Base-by-base conservation (phyloP, 805 yeast species). In the Pichia eremophila region DNA sequence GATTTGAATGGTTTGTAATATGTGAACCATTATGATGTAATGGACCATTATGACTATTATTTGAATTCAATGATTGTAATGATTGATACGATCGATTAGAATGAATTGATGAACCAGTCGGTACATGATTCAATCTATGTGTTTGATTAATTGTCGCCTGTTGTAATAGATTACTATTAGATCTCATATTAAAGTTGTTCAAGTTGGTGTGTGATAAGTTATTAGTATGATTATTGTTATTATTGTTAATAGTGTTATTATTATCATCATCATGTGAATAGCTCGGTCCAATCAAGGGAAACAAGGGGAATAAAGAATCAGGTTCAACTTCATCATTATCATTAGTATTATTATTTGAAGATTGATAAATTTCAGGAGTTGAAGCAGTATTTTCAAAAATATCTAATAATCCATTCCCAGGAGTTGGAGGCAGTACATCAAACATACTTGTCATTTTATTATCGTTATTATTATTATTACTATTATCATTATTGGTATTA, bases 401-500 rank as follows among this genome's bases (percentile, higher is more conserved):
- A 43, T 63, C 68, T 34, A 64, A 44, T 31, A 64, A 54, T 9
- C 68, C 68, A 41, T 53, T 56, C 12, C 66, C 67, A 4, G 65
- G 54, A 18, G 55, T 41, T 18, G 63, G 62, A 37, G 54, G 46
- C 8, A 52, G 51, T 4, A 55, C 40, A 29, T 55, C 60, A 43
- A 51, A 59, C 14, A 53, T 39, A 22, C 6, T 22, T 22, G 25
- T 7, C 25, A 22, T 22, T 22, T 22, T 22, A 22, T 22, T 22
- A 22, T 22, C 34, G 32, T 15, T 39, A 44, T n/a, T 41, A 18
- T 10, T 14, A 32, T 37, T 47, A 19, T 28, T 25, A 18, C 1
- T 31, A 39, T 28, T 31, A 39, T 28, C 41, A 39, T 28, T 11
- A 28, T 34, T 31, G 22, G 3, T 22, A 22, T 22, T 22, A 22